Evolutionary conservation across 306 rosid species (phyloP), one percentile per base, ranked within the genome.

Genomic region (Cucumis sativus): DNA sequence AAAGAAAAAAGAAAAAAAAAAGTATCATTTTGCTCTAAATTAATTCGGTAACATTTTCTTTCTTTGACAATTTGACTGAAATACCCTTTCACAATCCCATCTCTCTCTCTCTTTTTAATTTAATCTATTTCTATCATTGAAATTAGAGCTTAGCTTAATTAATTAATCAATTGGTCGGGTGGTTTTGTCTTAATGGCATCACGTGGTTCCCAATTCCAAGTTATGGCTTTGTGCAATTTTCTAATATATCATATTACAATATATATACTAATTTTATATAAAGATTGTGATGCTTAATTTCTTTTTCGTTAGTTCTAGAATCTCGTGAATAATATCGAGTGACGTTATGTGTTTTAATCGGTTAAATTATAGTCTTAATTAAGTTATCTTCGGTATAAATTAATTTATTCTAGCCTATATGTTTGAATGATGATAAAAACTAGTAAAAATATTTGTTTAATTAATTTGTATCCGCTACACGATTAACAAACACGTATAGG

Each of bases 151-250:
- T 86, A 89, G n/a, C 71, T 66, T 39, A 84, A 80, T 71, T 47
- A 47, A 47, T 47, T 91, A 91, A 85, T 89, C 92, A 89, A 91
- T 91, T 96, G 97, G 97, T 92, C 97, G 98, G 97, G 92, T 78
- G 84, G 83, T 82, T 89, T 96, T 92, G 96, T 92, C 97, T 90
- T 85, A 88, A 91, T 87, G 97, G 88, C 85, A 84, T 91, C 99
- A 95, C 97, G 97, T 95, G 99, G 86, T 86, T 95, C 88, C 96
- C 88, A 92, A 83, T 90, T 96, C 99, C 96, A 80, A 92, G 98
- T 88, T 78, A 81, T 96, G 85, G 92, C 30, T 80, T 82, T 86
- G 90, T 51, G 67, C 85, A 70, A 45, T 76, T 63, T 74, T 51
- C 23, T 51, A 45, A 47, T 70, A 43, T 35, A 63, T 65, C 16